Base-by-base conservation (phyloP, 1,284 basidiomycete species). In the Trichosporon sp. region DNA sequence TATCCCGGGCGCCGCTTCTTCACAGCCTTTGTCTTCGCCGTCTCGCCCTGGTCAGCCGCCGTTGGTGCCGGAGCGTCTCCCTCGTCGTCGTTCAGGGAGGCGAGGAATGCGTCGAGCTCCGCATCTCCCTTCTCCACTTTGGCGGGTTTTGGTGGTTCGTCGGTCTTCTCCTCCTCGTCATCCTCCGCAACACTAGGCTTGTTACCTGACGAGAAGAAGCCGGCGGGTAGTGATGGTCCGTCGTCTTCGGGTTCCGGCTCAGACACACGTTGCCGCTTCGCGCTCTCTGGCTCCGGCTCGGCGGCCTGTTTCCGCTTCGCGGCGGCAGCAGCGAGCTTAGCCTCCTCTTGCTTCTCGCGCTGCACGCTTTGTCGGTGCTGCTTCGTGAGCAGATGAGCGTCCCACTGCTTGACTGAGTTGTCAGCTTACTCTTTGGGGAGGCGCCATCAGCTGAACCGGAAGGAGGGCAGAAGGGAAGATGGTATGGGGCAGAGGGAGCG, bases 351-450 rank as follows among this genome's bases (percentile, higher is more conserved):
- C 66, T 77, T 78, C 69, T 81, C 80, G 7, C 83, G 73, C 44
- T 76, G 74, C 15, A 78, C 77, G 1, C 80, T 79, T 13, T 77
- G 75, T 21, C 81, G 76, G 69, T 84, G 83, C 71, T 81, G 80
- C 73, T 84, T 83, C 9, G 82, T 82, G 38, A 82, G 66, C 13
- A 81, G 66, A 70, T 84, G 83, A 1, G 82, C 81, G 64, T 83
- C 81, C 82, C 82, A 84, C 66, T 83, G 79, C 67, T 80, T 80
- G 1, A 83, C 83, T 83, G 68, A 15, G 4, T 35, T 3, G 65
- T 58, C 15, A 64, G 32, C 56, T 60, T 4, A 13, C 15, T 9
- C 4, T 15, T 31, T 11, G 13, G 29, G 11, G 27, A 51, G n/a
- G n/a, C n/a, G 9, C 11, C 23, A 27, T 12, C 7, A 25, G 18